Evolutionary conservation across 78 protist species (phyloP).

Genomic region (Planoprotostelium fungivorum): DNA sequence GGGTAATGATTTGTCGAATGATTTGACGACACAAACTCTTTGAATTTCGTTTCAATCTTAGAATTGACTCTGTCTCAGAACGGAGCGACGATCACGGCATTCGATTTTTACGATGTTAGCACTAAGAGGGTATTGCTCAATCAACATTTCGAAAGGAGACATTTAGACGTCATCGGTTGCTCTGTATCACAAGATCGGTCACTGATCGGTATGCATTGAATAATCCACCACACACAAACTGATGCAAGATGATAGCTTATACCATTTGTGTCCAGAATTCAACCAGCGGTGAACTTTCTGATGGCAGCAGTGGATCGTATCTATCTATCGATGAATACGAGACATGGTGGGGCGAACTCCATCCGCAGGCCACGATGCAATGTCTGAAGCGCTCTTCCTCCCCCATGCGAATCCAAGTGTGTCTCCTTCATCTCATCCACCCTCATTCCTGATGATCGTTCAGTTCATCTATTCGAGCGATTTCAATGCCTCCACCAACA

Average conservation of each 20-base stretch:
- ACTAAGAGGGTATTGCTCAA: not conserved
- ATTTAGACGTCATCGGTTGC: not conserved
- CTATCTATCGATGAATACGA: too few species aligned
- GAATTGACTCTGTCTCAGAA: not conserved
- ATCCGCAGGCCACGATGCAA: not conserved
- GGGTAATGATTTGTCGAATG: not conserved
- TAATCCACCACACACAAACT: too few species aligned
- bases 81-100: not conserved
- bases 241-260: too few species aligned
- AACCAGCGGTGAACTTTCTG: too few species aligned
- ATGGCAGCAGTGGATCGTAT: too few species aligned
- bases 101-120: not conserved
- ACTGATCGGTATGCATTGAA: not conserved
- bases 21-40: not conserved
- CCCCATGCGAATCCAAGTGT: not conserved
- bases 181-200: not conserved
- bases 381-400: not conserved
- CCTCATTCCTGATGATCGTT: not conserved
- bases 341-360: not conserved
- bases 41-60: not conserved
- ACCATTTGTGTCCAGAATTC: too few species aligned
- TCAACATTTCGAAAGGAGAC: not conserved
- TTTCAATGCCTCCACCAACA: not conserved
- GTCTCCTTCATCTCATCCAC: not conserved
- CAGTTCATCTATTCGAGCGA: not conserved